These are phyloP conservation scores for Simmondsia chinensis DNA, from an alignment of 148 eudicot species.

Conservation along the genomic window DNA sequence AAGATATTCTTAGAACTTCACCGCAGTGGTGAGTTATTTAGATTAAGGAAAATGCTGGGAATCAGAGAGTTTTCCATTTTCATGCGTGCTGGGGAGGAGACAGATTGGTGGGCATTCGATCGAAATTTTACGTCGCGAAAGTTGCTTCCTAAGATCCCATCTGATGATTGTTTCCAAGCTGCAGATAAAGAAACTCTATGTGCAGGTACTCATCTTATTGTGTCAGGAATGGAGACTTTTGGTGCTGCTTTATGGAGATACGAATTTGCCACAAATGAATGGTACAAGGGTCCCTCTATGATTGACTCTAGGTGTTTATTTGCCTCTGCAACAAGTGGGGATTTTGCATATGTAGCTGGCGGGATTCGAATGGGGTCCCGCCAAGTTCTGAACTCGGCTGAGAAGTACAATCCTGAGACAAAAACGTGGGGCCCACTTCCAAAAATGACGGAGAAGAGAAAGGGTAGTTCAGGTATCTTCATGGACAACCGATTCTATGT, in stretches of 20 bases:
- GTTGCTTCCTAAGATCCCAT: constrained; percentile 6
- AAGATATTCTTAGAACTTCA: constrained; percentile 15
- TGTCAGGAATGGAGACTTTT: constrained; percentile 29
- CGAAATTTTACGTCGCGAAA: constrained; percentile 2
- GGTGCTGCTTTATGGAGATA: constrained; percentile 42
- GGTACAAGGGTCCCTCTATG: constrained; percentile 49
- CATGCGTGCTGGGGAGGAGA: constrained; percentile 29
- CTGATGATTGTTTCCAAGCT: constrained; percentile 16
- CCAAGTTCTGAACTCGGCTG: constrained; percentile 7
- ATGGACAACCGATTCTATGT: constrained; percentile 45
- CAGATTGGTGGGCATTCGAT: constrained; percentile 23
- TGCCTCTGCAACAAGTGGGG: constrained; percentile 45
- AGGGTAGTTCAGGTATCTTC: constrained; percentile 37
- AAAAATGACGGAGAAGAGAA: constrained; percentile 28
- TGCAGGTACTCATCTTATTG: constrained; percentile 50
- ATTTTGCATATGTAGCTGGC: constrained; percentile 40
- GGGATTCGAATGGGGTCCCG: constrained; percentile 14
- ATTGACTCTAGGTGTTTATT: constrained; percentile 43
- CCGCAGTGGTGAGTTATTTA: constrained; percentile 28
- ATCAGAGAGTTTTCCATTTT: constrained; percentile 27
- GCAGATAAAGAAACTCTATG: constrained; percentile 42
- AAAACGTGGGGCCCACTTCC: constrained; percentile 39
- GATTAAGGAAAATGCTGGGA: constrained; percentile 28
- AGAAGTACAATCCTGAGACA: constrained; percentile 21
- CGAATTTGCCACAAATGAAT: constrained; percentile 28